Base-by-base conservation (phyloP, 306 rosid species). In the Cicer chorassanicum region DNA sequence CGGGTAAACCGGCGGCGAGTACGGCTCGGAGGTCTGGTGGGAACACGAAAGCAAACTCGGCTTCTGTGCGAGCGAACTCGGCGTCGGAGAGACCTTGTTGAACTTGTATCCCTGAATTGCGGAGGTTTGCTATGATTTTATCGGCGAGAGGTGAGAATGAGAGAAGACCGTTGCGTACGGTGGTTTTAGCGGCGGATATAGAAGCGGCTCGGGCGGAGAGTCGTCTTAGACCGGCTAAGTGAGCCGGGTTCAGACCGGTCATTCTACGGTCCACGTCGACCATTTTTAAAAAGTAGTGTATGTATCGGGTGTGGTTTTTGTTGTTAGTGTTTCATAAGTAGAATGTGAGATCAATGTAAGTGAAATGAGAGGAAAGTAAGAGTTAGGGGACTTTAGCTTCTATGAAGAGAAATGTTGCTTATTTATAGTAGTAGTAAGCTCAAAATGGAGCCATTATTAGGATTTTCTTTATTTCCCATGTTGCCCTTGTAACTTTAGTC, bases 261-360 rank as follows among this genome's bases (percentile, higher is more conserved):
- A 89, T 85, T 61, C 98, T 83, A 74, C 94, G 91, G 88, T 88
- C 98, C 8, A 93, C 96, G 82, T 93, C 98, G 39, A 93, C 98
- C 98, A 93, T 93, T 68, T 68, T 65, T 14, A 4, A 15, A 15
- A 10, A 78, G 6, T 39, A 1, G 63, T 70, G 39, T 16, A 8
- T 59, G 16, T 7, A 6, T 60, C 4, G 1, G 10, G 34, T 7
- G 9, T 3, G 8, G 19, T 42, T 0, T 10, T 45, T 42, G 9
- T 19, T 5, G 45, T 2, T 55, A 9, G 34, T 8, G 70, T 61
- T 61, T 15, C 15, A 12, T 46, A 49, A 4, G 38, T 2, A 19
- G 29, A 54, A 14, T 15, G 11, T 13, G 53, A 21, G 24, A 66
- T 21, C 34, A 3, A 24, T 24, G 34, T 24, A 24, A 24, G 3